These are phyloP conservation scores for Serendipita sp. DNA, from an alignment of 768 basidiomycete genomes.

Conservation along the genomic window DNA sequence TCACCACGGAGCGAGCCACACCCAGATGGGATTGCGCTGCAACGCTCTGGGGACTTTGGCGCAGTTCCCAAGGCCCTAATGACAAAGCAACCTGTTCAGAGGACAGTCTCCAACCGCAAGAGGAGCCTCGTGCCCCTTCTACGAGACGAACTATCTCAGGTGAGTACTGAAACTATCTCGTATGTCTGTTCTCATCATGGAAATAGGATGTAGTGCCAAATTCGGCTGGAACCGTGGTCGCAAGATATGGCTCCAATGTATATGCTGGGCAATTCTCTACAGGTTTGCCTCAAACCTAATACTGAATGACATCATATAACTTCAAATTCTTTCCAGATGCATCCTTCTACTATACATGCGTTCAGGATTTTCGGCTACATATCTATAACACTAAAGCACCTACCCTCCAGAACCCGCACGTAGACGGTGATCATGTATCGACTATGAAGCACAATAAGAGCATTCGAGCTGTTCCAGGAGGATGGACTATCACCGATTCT, in stretches of 20 bases:
- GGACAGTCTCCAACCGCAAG: constrained; percentile 18
- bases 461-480: constrained; percentile 56
- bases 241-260: constrained; percentile 51
- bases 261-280: constrained; percentile 76
- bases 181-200: constrained; percentile 4
- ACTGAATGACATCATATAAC: constrained; percentile 5
- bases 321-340: constrained; percentile 36
- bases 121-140: constrained; percentile 22
- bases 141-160: constrained; percentile 28
- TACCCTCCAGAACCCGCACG: constrained; percentile 6
- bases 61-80: constrained; percentile 33
- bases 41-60: constrained; percentile 70
- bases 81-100: constrained; percentile 23
- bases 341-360: constrained; percentile 83
- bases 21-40: constrained; percentile 42
- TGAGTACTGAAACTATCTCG: constrained; percentile 25
- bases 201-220: constrained; percentile 59
- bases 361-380: constrained; percentile 69
- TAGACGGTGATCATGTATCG: constrained; percentile 28
- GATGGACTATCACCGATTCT: constrained; percentile 93
- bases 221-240: constrained; percentile 62
- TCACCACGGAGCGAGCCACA: constrained; percentile 39
- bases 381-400: constrained; percentile 64
- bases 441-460: constrained; percentile 39
- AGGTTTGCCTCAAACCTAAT: constrained; percentile 24